Conservation (phyloP, 2,329 filamentous ascomycete genomes). For the Lachnellula arida region DNA sequence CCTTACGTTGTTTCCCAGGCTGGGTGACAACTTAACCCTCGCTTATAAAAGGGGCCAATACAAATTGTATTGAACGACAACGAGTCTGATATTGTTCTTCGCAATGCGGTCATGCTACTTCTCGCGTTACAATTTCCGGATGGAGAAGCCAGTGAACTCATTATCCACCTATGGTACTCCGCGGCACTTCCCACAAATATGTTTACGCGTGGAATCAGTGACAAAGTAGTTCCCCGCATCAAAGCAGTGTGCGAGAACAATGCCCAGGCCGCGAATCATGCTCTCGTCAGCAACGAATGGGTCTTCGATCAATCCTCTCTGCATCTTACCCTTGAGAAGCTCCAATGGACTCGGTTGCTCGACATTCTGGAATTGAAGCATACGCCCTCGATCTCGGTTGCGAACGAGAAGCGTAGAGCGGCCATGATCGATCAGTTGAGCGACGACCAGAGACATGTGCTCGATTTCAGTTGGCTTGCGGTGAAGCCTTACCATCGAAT, state of each 20-base stretch:
- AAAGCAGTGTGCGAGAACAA: not conserved
- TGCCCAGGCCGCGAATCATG: not conserved
- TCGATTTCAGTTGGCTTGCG: not conserved
- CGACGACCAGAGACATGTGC: not conserved
- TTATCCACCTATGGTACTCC: not conserved
- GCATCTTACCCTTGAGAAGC: not conserved
- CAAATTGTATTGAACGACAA: not conserved
- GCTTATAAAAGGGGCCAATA: too few relatives aligned
- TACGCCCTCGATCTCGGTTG: not conserved
- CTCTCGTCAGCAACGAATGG: not conserved
- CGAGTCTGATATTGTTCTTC: not conserved
- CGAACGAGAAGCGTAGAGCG: not conserved
- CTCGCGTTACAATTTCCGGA: not conserved
- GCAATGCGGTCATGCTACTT: not conserved
- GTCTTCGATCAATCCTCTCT: not conserved
- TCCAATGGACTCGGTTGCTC: not conserved
- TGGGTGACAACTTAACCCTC: too few relatives aligned
- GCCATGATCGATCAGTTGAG: not conserved
- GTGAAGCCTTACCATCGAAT: not conserved
- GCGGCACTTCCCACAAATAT: not conserved
- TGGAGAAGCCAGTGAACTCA: not conserved
- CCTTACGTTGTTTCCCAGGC: too few relatives aligned
- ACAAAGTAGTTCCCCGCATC: not conserved
- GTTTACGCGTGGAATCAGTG: not conserved
- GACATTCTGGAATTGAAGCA: not conserved